These are phyloP conservation scores for Trypanosoma melophagium DNA, from an alignment of 208 protist genomes.

Conservation along the genomic window DNA sequence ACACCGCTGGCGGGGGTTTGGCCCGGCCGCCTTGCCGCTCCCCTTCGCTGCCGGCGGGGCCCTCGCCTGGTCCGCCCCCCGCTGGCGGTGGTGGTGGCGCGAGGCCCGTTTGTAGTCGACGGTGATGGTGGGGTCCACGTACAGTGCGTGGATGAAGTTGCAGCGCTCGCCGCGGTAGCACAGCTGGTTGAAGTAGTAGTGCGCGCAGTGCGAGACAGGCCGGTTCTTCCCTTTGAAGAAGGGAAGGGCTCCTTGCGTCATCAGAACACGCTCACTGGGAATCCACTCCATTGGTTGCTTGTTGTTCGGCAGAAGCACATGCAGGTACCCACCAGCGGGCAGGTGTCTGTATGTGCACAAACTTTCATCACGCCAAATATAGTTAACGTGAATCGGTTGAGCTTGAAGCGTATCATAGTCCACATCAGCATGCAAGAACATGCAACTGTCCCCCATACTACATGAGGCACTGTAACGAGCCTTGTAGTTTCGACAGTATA, in stretches of 20 bases:
- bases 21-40: not conserved
- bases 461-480: slow-evolving; percentile 38
- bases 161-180: slow-evolving; percentile 79
- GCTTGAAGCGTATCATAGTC: slow-evolving; percentile 26
- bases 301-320: slow-evolving; percentile 69
- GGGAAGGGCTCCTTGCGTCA: slow-evolving; percentile 53
- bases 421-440: slow-evolving; percentile 81
- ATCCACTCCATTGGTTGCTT: slow-evolving; percentile 47
- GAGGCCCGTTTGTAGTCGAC: slow-evolving; percentile 61
- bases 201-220: slow-evolving; percentile 75
- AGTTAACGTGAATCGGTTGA: slow-evolving; percentile 78
- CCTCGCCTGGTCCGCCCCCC: slow-evolving; percentile 23
- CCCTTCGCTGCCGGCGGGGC: not conserved
- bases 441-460: slow-evolving; percentile 54
- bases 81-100: slow-evolving; percentile 32
- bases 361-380: slow-evolving; percentile 54
- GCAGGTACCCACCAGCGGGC: slow-evolving; percentile 42
- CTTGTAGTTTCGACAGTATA: slow-evolving; percentile 70
- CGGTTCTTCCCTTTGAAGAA: slow-evolving; percentile 26
- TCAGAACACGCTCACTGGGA: slow-evolving; percentile 49
- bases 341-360: slow-evolving; percentile 64
- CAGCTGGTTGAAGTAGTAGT: slow-evolving; percentile 87
- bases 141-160: slow-evolving; percentile 76
- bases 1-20: not conserved
- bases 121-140: slow-evolving; percentile 70